phyloP scores from a whole-genome alignment of 106 monocot species.

The Hemerocallis citrina region DNA sequence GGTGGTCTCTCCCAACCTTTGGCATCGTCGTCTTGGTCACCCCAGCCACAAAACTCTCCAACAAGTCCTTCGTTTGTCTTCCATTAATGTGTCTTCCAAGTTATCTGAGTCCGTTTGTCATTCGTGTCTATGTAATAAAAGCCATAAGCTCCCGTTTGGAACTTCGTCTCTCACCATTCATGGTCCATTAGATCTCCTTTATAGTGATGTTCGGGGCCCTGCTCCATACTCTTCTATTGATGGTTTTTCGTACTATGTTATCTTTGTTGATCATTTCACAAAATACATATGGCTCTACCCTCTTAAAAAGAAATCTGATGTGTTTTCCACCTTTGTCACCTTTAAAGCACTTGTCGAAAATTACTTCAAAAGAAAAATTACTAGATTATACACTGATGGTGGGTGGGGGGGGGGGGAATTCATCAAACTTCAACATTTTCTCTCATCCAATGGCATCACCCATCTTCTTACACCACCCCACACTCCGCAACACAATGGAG shows the following conservation, averaged over 20 bases:
- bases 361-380: background rate
- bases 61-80: no score
- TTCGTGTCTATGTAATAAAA: no score
- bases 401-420: background rate
- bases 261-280: background rate
- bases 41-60: no score
- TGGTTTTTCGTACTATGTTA: background rate
- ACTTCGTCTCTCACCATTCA: background rate
- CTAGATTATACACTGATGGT: background rate
- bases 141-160: background rate
- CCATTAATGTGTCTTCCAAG: no score
- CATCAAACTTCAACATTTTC: background rate
- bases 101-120: no score
- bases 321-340: no score
- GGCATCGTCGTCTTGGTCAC: no score
- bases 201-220: background rate
- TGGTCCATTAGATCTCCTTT: background rate
- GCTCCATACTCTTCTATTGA: background rate
- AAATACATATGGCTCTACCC: background rate
- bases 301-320: background rate
- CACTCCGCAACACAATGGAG: background rate
- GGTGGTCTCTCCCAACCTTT: no score
- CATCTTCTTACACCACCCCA: background rate
- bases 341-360: background rate
- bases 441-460: background rate